Evolutionary conservation across 768 basidiomycete species (phyloP), one percentile per base, ranked within the genome.

Genomic region (Agaricus subrufescens): DNA sequence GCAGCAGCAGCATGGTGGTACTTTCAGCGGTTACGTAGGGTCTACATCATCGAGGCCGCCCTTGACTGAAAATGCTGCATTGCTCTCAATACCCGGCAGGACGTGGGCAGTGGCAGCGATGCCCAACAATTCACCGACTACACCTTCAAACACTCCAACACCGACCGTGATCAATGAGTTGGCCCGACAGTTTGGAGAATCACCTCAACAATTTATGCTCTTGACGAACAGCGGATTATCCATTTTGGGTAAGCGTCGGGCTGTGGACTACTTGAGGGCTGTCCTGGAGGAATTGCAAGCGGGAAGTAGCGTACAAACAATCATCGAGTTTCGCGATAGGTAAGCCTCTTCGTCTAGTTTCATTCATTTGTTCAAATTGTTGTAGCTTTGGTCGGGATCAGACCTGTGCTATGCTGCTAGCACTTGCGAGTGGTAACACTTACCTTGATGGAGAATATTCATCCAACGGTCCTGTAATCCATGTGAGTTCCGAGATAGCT

Each of bases 361-460:
- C 47, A 9, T n/a, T 4, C 27, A 37, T 51, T 39, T 23, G 27
- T 27, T 58, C 19, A 40, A 57, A 61, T 46, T 29, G 57, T 46
- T 44, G 56, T 39, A 96, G 94, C 65, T 97, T 90, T 68, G 94
- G 94, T 46, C 82, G 92, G 52, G 91, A 94, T 67, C 91, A 96
- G 64, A 89, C 91, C 3, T 95, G 93, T 63, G 87, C 91, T 4
- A 95, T 97, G 90, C 81, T 93, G 15, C 79, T 96, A 12, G 89
- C 86, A 10, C 79, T 98, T 54, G 91, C 93, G 0, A 81, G 88
- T 57, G 90, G 89, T 37, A 94, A 94, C 67, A 86, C 86, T 1
- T 93, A 87, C 69, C 69, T 94, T 53, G 85, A 89, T 56, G 69
- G 74, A 29, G 71, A 72, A n/a, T 81, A 82, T 48, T 75, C 75